A percentile compares a stretch with the other conserved stretches of the same genome.
Evolutionary conservation across 768 basidiomycete species (phyloP).

Genomic region (Trichaptum fuscoviolaceum): DNA sequence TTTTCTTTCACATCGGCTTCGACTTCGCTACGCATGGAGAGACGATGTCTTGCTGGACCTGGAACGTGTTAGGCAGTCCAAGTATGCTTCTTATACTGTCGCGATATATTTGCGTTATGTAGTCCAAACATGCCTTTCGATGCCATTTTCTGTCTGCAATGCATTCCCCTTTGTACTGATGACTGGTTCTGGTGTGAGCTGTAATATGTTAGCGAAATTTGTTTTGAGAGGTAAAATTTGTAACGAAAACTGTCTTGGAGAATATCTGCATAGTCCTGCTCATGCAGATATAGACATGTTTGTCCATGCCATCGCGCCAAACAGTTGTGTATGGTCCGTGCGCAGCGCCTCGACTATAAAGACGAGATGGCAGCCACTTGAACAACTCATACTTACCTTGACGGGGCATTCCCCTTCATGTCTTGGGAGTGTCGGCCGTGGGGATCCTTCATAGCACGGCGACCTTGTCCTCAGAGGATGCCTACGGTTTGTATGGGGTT

Average conservation of each 20-base stretch:
- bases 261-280: too few relatives aligned
- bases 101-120: neutral
- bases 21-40: neutral
- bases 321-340: too few relatives aligned
- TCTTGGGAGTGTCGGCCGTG: constrained; percentile 51
- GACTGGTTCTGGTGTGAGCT: neutral
- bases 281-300: too few relatives aligned
- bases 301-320: too few relatives aligned
- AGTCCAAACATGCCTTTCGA: constrained; percentile 1
- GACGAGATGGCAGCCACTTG: too few relatives aligned
- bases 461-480: constrained; percentile 64
- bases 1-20: neutral
- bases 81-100: neutral
- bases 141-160: neutral
- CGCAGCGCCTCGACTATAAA: too few relatives aligned
- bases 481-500: constrained; percentile 57
- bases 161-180: neutral
- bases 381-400: constrained; percentile 54
- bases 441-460: constrained; percentile 64
- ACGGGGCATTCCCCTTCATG: constrained; percentile 54
- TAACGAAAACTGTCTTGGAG: too few relatives aligned
- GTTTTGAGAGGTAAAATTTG: neutral
- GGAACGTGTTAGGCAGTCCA: neutral
- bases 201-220: neutral
- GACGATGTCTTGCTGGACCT: neutral